phyloP scores from a whole-genome alignment of 768 basidiomycete species.

The Collybiopsis luxurians region DNA sequence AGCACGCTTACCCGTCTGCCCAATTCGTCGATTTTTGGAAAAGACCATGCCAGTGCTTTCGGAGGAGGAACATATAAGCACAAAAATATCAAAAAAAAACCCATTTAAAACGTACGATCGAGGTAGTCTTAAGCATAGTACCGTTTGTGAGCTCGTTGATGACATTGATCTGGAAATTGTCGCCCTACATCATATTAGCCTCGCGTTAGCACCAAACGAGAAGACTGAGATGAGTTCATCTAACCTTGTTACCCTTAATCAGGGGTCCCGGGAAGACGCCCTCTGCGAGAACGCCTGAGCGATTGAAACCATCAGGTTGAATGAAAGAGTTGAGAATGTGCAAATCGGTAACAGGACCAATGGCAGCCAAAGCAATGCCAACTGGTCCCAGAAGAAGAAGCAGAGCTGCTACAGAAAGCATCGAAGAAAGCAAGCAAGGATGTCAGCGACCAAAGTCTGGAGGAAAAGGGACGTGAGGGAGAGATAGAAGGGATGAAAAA shows the following conservation, averaged over 20 bases:
- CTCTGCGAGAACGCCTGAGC: conserved; percentile 33
- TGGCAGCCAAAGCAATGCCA: not conserved
- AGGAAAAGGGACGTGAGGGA: too few species aligned
- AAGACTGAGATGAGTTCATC: not conserved
- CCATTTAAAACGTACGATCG: conserved; percentile 14
- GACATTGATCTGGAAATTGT: conserved; percentile 37
- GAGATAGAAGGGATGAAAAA: too few species aligned
- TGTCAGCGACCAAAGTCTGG: too few species aligned
- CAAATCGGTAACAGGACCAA: conserved; percentile 18
- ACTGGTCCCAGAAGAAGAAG: conserved; percentile 2
- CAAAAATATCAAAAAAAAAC: not conserved
- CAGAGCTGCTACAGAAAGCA: not conserved
- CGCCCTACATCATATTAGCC: conserved; percentile 19
- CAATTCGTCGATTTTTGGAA: conserved; percentile 16
- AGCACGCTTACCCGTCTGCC: conserved; percentile 10
- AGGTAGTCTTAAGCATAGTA: conserved; percentile 37
- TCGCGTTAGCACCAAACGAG: not conserved
- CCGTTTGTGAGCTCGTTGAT: conserved; percentile 36
- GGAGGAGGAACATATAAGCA: not conserved
- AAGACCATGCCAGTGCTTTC: conserved; percentile 21
- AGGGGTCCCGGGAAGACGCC: conserved; percentile 37
- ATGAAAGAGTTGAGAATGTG: conserved; percentile 30
- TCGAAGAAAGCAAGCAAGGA: not conserved
- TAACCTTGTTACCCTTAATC: conserved; percentile 26
- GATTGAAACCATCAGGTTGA: conserved; percentile 33